Conservation (phyloP, 148 eudicot species). For the Diospyros kaki region DNA sequence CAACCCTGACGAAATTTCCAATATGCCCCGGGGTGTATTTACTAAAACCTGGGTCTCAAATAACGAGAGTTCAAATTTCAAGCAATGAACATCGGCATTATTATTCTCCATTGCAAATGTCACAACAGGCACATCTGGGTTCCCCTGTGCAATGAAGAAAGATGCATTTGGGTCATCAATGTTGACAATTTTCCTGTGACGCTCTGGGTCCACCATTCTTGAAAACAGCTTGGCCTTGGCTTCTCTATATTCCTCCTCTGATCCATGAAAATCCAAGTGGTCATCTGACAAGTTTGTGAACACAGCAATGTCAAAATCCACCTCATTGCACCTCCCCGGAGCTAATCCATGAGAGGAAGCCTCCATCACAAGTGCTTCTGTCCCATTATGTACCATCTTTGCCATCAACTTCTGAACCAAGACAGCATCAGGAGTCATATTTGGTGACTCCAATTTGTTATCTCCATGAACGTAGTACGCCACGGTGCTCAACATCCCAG, state of each 20-base stretch:
- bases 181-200: slow-evolving; percentile 88
- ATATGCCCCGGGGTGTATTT: slow-evolving; percentile 78
- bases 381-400: slow-evolving; percentile 89
- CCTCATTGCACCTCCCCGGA: slow-evolving; percentile 69
- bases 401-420: slow-evolving; percentile 90
- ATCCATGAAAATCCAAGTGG: slow-evolving; percentile 56
- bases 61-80: slow-evolving; percentile 81
- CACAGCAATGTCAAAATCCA: slow-evolving; percentile 94
- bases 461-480: slow-evolving; percentile 81
- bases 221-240: slow-evolving; percentile 68
- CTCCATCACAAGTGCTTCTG: slow-evolving; percentile 94
- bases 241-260: slow-evolving; percentile 68
- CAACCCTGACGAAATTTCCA: slow-evolving; percentile 97
- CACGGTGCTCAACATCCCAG: slow-evolving; percentile 91
- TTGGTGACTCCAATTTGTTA: slow-evolving; percentile 63
- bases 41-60: slow-evolving; percentile 97
- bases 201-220: slow-evolving; percentile 88
- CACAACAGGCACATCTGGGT: slow-evolving; percentile 79
- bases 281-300: slow-evolving; percentile 69
- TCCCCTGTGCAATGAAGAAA: slow-evolving; percentile 70
- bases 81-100: slow-evolving; percentile 79
- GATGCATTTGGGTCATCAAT: slow-evolving; percentile 81
- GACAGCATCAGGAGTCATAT: slow-evolving; percentile 61
- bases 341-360: slow-evolving; percentile 64
- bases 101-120: slow-evolving; percentile 85